Percentiles rank a stretch among this genome's conserved stretches.
These are phyloP conservation scores for Phytopythium boreale DNA, from an alignment of 352 stramenopile species.

Conservation along the genomic window DNA sequence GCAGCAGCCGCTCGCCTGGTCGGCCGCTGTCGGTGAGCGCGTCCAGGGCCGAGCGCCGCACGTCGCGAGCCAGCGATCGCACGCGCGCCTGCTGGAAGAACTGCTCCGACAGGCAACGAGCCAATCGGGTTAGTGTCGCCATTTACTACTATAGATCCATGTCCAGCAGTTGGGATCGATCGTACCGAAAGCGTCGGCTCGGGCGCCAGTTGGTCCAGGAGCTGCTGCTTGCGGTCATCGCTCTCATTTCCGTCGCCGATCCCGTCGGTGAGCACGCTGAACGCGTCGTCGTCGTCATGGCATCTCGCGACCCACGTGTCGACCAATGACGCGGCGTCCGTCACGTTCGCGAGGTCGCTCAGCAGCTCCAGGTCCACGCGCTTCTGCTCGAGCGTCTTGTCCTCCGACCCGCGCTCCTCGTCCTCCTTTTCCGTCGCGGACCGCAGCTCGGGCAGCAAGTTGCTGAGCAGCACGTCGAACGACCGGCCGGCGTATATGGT, in stretches of 20 bases:
- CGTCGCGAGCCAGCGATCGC: not conserved
- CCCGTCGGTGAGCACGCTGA: not conserved
- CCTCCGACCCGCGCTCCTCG: conserved; percentile 13
- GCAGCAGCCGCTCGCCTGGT: conserved; percentile 2
- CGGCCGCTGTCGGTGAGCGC: not conserved
- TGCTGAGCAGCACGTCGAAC: conserved; percentile 64
- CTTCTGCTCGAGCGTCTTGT: conserved; percentile 41
- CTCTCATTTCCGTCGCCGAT: not conserved
- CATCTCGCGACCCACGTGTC: conserved; percentile 33
- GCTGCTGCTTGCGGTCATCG: conserved; percentile 5
- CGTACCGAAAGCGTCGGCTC: conserved; percentile 6
- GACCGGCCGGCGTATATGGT: conserved; percentile 34
- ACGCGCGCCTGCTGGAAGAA: conserved; percentile 8
- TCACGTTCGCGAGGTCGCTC: conserved; percentile 36
- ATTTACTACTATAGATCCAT: too few species aligned
- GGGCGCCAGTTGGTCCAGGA: not conserved
- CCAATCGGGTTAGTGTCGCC: not conserved
- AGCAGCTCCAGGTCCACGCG: conserved; percentile 32
- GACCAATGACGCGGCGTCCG: conserved; percentile 46
- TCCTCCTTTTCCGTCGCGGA: conserved; percentile 12
- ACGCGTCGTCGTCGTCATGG: not conserved
- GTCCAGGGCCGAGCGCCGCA: conserved; percentile 2
- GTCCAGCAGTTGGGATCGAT: not conserved
- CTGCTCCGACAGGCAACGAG: not conserved
- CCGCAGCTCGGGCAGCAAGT: conserved; percentile 43